phyloP scores from a whole-genome alignment of 2,329 filamentous ascomycete genomes.

The Ramichloridium luteum region DNA sequence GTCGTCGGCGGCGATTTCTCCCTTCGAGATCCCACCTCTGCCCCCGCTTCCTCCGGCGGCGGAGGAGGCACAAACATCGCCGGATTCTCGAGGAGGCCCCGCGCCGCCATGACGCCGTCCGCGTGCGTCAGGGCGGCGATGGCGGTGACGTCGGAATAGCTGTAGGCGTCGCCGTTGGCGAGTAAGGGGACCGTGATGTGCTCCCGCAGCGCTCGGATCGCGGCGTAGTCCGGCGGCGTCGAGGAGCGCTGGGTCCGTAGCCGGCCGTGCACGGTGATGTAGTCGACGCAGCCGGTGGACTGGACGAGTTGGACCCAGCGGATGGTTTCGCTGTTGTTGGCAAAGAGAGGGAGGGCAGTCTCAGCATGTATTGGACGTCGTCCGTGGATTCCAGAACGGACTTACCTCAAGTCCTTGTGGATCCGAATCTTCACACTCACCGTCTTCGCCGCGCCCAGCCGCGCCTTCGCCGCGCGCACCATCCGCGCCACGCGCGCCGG shows the following conservation, averaged over 20 bases:
- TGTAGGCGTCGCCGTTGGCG: slow-evolving; percentile 58
- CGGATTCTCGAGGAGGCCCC: slow-evolving; percentile 55
- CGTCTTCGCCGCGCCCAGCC: slow-evolving; percentile 38
- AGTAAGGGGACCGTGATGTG: slow-evolving; percentile 48
- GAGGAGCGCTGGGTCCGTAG: slow-evolving; percentile 49
- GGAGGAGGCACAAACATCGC: too few relatives aligned
- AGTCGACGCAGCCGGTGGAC: slow-evolving; percentile 50
- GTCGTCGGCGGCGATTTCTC: too few relatives aligned
- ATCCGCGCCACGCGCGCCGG: slow-evolving; percentile 55
- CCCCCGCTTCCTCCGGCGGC: too few relatives aligned
- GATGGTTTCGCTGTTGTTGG: slow-evolving; percentile 28
- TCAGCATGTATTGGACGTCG: too few relatives aligned
- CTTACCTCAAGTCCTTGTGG: slow-evolving; percentile 44
- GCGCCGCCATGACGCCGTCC: slow-evolving; percentile 54
- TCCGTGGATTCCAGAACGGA: too few relatives aligned
- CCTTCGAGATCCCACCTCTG: too few relatives aligned
- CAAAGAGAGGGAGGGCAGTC: too few relatives aligned
- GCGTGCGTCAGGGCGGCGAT: slow-evolving; percentile 24
- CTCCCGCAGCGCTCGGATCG: slow-evolving; percentile 44
- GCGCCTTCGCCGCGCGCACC: slow-evolving; percentile 44
- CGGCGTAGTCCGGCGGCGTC: slow-evolving; percentile 48
- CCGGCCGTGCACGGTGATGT: slow-evolving; percentile 59
- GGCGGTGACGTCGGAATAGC: slow-evolving; percentile 30
- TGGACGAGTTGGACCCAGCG: slow-evolving; percentile 53
- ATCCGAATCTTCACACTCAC: slow-evolving; percentile 61